These are phyloP conservation scores for Aureobasidium musti DNA, from an alignment of 2,329 filamentous ascomycete genomes.

Conservation along the genomic window DNA sequence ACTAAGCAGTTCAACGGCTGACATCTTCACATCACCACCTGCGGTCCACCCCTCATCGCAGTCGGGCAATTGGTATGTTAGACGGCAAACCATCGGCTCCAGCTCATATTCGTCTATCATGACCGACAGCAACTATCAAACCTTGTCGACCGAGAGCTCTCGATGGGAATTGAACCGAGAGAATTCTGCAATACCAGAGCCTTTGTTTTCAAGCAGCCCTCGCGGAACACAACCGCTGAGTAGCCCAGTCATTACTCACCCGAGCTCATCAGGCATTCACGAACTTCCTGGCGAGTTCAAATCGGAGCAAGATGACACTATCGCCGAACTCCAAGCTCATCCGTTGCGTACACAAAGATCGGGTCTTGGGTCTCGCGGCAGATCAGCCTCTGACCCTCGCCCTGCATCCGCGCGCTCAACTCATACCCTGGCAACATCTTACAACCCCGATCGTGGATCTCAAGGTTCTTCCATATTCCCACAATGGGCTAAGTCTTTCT, in stretches of 20 bases:
- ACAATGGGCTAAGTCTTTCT: conserved; percentile 43
- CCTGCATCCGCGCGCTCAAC: conserved; percentile 37
- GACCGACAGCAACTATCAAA: conserved; percentile 8
- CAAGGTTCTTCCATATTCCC: conserved; percentile 41
- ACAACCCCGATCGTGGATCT: conserved; percentile 38
- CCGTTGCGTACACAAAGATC: conserved; percentile 40
- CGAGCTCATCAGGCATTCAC: conserved; percentile 21
- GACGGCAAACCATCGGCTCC: conserved; percentile 23
- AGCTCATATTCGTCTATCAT: conserved; percentile 18
- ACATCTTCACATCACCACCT: conserved; percentile 22
- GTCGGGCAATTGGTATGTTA: conserved; percentile 20
- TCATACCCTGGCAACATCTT: conserved; percentile 34
- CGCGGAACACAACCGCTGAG: background rate
- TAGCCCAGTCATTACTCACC: conserved; percentile 3
- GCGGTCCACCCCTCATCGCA: background rate
- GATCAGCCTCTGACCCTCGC: conserved; percentile 35
- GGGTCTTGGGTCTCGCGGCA: conserved; percentile 39
- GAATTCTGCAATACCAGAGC: conserved; percentile 40
- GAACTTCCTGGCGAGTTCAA: conserved; percentile 17
- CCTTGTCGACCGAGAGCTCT: conserved; percentile 20
- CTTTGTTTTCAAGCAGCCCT: conserved; percentile 37
- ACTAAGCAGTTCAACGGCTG: conserved; percentile 30
- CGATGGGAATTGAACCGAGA: conserved; percentile 6
- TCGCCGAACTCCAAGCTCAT: conserved; percentile 40
- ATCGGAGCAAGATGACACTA: conserved; percentile 40